Base-by-base conservation (phyloP, 2,329 filamentous ascomycete species). In the Botrytis porri region DNA sequence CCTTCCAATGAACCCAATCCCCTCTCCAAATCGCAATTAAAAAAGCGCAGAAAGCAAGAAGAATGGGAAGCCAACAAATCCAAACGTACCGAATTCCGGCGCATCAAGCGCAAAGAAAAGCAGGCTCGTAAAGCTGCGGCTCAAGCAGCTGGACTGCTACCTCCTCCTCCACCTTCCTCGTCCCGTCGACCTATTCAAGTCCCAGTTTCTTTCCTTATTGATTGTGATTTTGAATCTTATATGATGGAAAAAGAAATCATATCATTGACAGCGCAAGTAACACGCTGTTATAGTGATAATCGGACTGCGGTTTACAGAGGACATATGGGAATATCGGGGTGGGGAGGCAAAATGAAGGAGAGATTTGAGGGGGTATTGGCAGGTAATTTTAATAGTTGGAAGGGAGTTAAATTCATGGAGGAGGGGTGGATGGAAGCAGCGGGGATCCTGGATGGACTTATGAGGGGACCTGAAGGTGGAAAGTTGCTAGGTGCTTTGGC, bases 271-370 rank as follows among this genome's bases (percentile, higher is more conserved):
- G 89, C 90, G 73, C 96, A 99, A 82, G 86, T 99, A 75, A 97
- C 94, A 14, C 86, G 96, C 73, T 92, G 88, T 73, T 99, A 99
- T 83, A 94, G 94, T 32, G 94, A 97, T 79, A 98, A 98, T 82
- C 88, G 88, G 74, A 89, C 87, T 73, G 86, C 91, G 0, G 83
- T 81, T 12, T 95, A 88, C 80, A 88, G 90, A 69, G 85, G 90
- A 12, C 92, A 97, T 82, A 81, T 98, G 63, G 90, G 89, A 72
- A 83, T 98, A 73, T 93, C 91, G 77, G 93, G 91, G 0, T 98
- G 94, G 84, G 88, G 90, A 45, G 93, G 93, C 18, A 86, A 86
- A 74, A 83, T 99, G 80, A 91, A 90, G 80, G 86, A 92, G 79
- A 88, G 96, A 54, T 97, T 97, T 81, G 92, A 97, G 77, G 92